Evolutionary conservation across 2,329 filamentous ascomycete species (phyloP).

Genomic region (Boeremia exigua): DNA sequence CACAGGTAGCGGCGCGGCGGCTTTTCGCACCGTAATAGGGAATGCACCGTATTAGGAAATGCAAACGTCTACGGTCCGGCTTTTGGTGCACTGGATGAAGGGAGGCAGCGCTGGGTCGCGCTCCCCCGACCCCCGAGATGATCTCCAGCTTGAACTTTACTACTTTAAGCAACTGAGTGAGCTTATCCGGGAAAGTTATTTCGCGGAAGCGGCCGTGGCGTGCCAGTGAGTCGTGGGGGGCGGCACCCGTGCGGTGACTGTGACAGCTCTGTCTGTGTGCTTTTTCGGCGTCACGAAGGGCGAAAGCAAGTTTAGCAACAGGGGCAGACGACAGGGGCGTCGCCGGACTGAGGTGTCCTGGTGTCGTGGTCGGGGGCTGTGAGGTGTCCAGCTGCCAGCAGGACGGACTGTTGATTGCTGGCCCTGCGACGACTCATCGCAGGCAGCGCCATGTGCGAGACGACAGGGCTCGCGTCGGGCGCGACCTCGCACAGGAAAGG

Average conservation of each 20-base stretch:
- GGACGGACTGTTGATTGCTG: conserved; percentile 25
- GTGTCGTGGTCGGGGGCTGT: conserved; percentile 10
- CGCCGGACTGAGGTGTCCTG: background rate
- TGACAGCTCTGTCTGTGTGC: conserved; percentile 11
- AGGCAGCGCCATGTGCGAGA: conserved; percentile 19
- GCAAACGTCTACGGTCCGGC: conserved; percentile 9
- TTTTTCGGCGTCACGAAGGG: conserved; percentile 15
- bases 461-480: conserved; percentile 25
- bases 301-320: conserved; percentile 12
- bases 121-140: conserved; percentile 14
- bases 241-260: conserved; percentile 6
- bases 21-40: conserved; percentile 9
- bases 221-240: conserved; percentile 9
- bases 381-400: conserved; percentile 20
- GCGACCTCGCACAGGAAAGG: conserved; percentile 29
- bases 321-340: background rate
- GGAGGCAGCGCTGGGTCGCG: conserved; percentile 3
- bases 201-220: conserved; percentile 19
- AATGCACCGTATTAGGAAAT: conserved; percentile 14
- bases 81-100: conserved; percentile 11
- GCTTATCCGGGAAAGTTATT: conserved; percentile 7
- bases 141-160: conserved; percentile 12
- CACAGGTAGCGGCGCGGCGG: conserved; percentile 5
- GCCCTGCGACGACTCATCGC: conserved; percentile 38
- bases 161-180: conserved; percentile 4